These are phyloP conservation scores for Globisporangium megalacanthum DNA, from an alignment of 352 stramenopile genomes.

Conservation along the genomic window DNA sequence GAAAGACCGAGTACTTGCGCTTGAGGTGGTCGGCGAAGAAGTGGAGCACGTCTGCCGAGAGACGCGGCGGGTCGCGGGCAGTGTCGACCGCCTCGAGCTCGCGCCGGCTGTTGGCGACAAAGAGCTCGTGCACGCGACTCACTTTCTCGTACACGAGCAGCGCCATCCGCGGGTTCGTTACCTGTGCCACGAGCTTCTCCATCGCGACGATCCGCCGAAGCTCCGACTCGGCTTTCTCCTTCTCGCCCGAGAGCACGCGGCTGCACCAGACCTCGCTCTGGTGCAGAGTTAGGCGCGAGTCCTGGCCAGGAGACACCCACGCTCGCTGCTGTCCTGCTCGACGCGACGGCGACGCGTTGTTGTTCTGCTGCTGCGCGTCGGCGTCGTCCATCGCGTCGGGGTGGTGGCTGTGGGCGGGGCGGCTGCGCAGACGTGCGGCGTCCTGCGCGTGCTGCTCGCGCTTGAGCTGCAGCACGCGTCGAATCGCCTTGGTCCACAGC, in stretches of 20 bases:
- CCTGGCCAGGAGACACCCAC: slow-evolving; percentile 79
- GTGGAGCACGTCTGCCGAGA: slow-evolving; percentile 61
- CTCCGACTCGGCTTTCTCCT: slow-evolving; percentile 82
- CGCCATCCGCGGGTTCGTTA: slow-evolving; percentile 75
- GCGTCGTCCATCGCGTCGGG: neutral
- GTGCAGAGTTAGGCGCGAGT: slow-evolving; percentile 75
- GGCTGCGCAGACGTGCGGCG: neutral
- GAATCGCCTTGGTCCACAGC: slow-evolving; percentile 81
- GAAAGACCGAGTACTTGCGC: slow-evolving; percentile 83
- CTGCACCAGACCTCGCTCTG: slow-evolving; percentile 86
- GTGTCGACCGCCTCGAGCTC: slow-evolving; percentile 58
- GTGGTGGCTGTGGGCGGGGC: neutral
- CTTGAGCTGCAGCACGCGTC: slow-evolving; percentile 55
- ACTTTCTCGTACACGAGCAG: slow-evolving; percentile 87
- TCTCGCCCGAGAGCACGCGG: slow-evolving; percentile 69
- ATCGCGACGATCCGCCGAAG: slow-evolving; percentile 78
- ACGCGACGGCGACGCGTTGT: slow-evolving; percentile 11
- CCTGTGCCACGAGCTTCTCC: slow-evolving; percentile 79
- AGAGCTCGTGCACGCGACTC: slow-evolving; percentile 82
- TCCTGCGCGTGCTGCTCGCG: slow-evolving; percentile 30
- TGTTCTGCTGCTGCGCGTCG: slow-evolving; percentile 9
- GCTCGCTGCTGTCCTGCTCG: slow-evolving; percentile 7
- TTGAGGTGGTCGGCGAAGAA: slow-evolving; percentile 86
- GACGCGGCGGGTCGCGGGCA: slow-evolving; percentile 21
- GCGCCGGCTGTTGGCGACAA: slow-evolving; percentile 68